Evolutionary conservation across 352 stramenopile species (phyloP), one percentile per base, ranked within the genome.

Genomic region (Phytophthora cactorum): DNA sequence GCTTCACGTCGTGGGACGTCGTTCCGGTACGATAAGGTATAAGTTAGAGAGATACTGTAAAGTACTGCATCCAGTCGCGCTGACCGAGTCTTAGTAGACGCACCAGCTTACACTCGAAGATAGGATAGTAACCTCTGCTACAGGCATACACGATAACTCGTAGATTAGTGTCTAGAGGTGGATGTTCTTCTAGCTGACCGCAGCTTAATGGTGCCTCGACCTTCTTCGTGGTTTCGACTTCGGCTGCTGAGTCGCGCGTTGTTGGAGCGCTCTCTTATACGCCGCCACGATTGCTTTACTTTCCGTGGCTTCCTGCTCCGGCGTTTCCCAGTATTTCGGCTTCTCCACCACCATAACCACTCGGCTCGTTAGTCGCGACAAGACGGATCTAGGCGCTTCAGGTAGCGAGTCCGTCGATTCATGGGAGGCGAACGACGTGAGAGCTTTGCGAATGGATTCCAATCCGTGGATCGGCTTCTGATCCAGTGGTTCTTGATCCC

Each of bases 311-410:
- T 77, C 70, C 5, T 77, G 45, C 11, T 71, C 43, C 6, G 11
- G 5, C 2, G 70, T 64, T 15, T 54, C 28, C 70, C 70, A 77
- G 43, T 71, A 77, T 22, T 52, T 71, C n/a, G 65, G 70, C n/a
- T 71, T 74, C 39, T 77, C 70, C 17, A 74, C 55, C n/a, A 77
- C 56, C 31, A 77, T 68, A 0, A 59, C 58, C 49, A 72, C 69
- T 55, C 52, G 54, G 17, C 69, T 77, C 0, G 54, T 50, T 10
- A 74, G 38, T 44, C 70, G 60, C 12, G 70, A 66, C 31, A 74
- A 49, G 12, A 64, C 32, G 1, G 50, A 38, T 47, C 61, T 54
- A n/a, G 51, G 51, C 1, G 43, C 29, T 57, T 66, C 58, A 22
- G 46, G 11, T 5, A 17, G 51, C 27, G 60, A 59, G 9, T 67